phyloP scores from a whole-genome alignment of 2,329 filamentous ascomycete genomes.

The Colletotrichum sp. region DNA sequence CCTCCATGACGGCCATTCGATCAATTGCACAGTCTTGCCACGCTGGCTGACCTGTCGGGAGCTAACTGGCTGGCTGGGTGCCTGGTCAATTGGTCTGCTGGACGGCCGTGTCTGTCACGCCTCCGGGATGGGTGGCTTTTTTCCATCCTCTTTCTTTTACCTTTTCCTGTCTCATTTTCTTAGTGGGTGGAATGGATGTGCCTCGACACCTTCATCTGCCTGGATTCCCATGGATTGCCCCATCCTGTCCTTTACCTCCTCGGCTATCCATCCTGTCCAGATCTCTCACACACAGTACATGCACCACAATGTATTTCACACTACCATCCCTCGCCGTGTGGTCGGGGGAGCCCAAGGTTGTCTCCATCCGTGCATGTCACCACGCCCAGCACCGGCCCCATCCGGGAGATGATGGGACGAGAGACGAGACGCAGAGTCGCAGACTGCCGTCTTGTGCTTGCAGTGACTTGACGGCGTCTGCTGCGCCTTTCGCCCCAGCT shows the following conservation, averaged over 20 bases:
- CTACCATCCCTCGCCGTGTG: neutral
- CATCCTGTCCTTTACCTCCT: neutral
- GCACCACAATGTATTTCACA: neutral
- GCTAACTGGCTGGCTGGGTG: neutral
- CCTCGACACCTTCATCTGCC: slow-evolving; percentile 5
- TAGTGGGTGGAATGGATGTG: slow-evolving; percentile 2
- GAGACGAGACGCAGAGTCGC: slow-evolving; percentile 6
- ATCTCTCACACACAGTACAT: neutral
- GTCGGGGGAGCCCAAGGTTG: neutral
- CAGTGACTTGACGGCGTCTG: neutral
- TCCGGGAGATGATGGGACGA: slow-evolving; percentile 19
- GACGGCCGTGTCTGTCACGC: neutral
- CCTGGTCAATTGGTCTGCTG: neutral
- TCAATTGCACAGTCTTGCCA: neutral
- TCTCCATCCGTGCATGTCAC: slow-evolving; percentile 1
- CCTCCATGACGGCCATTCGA: neutral
- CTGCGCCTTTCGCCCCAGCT: neutral
- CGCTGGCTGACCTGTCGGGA: neutral
- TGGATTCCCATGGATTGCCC: neutral
- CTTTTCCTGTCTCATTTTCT: slow-evolving; percentile 6
- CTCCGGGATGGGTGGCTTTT: slow-evolving; percentile 5
- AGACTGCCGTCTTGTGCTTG: neutral
- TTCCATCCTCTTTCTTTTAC: neutral
- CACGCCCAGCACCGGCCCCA: slow-evolving; percentile 11
- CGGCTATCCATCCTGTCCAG: neutral